Percentiles rank a stretch among this genome's conserved stretches.
Evolutionary conservation across 805 yeast species (phyloP).

Genomic region (Diddensiella transvaalensis): DNA sequence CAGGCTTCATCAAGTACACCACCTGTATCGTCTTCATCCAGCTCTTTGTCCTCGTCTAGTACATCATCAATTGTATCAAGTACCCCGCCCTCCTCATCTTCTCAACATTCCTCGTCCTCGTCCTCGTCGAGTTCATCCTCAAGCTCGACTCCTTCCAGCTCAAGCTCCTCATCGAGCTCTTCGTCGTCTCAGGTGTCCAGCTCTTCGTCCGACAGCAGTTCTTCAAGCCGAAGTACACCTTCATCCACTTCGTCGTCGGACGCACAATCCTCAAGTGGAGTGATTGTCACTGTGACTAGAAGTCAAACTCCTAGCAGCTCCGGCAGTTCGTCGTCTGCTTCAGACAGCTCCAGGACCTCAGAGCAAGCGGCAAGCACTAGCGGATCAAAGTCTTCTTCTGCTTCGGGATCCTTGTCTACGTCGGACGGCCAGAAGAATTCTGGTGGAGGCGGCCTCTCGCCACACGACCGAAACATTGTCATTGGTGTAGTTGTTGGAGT

Average conservation of each 20-base stretch:
- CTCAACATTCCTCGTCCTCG: conserved; percentile 5
- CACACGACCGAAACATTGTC: conserved; percentile 50
- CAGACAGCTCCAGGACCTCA: conserved; percentile 24
- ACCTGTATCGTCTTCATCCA: too few species aligned
- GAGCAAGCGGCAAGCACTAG: background rate
- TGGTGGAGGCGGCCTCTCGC: conserved; percentile 43
- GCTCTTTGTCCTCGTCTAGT: conserved; percentile 2
- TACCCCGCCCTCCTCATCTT: conserved; percentile 8
- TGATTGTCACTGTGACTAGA: conserved; percentile 2
- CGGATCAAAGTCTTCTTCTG: conserved; percentile 19
- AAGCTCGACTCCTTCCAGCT: background rate
- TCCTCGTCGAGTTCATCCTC: conserved; percentile 5
- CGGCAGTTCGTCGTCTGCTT: conserved; percentile 13
- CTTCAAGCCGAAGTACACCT: conserved; percentile 4
- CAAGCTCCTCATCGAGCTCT: conserved; percentile 3
- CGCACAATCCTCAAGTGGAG: conserved; percentile 4
- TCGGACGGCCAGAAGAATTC: conserved; percentile 23
- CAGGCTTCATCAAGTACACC: background rate
- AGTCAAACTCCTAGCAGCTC: background rate
- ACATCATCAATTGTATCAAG: too few species aligned
- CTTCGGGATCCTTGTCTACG: conserved; percentile 24
- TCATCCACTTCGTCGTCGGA: conserved; percentile 8
- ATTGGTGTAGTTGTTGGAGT: conserved; percentile 71
- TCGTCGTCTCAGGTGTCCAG: conserved; percentile 2
- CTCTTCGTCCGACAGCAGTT: conserved; percentile 6